phyloP scores from a whole-genome alignment of 768 basidiomycete genomes.

The Lactarius evosmus region DNA sequence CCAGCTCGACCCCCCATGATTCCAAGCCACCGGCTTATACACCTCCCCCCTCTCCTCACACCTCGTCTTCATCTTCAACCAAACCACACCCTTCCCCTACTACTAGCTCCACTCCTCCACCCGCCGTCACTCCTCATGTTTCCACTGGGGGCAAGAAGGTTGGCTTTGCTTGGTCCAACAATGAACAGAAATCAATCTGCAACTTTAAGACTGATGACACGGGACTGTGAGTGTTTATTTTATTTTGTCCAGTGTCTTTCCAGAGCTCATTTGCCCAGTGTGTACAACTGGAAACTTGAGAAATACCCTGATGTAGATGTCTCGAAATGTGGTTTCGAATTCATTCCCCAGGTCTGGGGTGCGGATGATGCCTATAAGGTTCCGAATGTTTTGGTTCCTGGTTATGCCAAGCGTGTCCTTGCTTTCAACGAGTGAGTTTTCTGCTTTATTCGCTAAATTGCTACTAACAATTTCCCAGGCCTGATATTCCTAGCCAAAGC shows the following conservation, averaged over 20 bases:
- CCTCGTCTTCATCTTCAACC: slow-evolving; percentile 10
- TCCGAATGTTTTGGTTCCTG: slow-evolving; percentile 42
- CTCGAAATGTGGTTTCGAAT: slow-evolving; percentile 48
- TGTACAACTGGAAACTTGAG: slow-evolving; percentile 68
- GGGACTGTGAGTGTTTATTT: slow-evolving; percentile 32
- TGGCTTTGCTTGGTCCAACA: slow-evolving; percentile 67
- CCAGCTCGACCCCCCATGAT: slow-evolving; percentile 25
- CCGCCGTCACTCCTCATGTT: slow-evolving; percentile 13
- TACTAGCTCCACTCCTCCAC: slow-evolving; percentile 22
- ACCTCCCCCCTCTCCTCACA: slow-evolving; percentile 26
- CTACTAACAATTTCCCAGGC: slow-evolving; percentile 43
- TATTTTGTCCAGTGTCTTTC: neutral
- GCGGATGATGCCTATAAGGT: slow-evolving; percentile 49
- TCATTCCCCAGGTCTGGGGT: slow-evolving; percentile 72
- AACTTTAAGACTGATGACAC: slow-evolving; percentile 46
- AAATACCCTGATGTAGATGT: slow-evolving; percentile 38
- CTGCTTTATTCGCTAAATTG: slow-evolving; percentile 34
- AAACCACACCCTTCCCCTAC: slow-evolving; percentile 27
- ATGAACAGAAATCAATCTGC: slow-evolving; percentile 43
- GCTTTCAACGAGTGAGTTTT: slow-evolving; percentile 72
- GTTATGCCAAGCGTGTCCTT: slow-evolving; percentile 50
- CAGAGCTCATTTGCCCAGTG: slow-evolving; percentile 29
- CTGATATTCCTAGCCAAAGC: slow-evolving; percentile 60
- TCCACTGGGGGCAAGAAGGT: slow-evolving; percentile 40
- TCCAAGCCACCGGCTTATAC: slow-evolving; percentile 22